A percentile compares a stretch with the other conserved stretches of the same genome.
phyloP scores from a whole-genome alignment of 768 basidiomycete genomes.

The Rickenella mellea region DNA sequence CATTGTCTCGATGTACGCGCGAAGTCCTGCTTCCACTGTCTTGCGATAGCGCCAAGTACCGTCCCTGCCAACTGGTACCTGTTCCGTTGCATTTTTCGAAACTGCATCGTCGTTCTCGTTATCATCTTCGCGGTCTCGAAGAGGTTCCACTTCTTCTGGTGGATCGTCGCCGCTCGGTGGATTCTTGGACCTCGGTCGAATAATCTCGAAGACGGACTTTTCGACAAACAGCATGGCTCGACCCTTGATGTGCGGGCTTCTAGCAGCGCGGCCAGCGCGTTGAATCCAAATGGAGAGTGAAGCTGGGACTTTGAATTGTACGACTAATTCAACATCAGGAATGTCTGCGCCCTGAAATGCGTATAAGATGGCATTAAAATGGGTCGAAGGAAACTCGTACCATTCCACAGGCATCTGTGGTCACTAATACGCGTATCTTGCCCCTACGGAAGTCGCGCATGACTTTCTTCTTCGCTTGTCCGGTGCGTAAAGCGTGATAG shows the following conservation, averaged over 20 bases:
- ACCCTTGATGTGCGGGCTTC: constrained; percentile 10
- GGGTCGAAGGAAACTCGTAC: constrained; percentile 10
- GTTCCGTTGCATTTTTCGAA: too few species aligned
- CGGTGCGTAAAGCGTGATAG: constrained; percentile 17
- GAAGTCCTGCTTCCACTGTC: constrained; percentile 21
- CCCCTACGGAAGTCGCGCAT: constrained; percentile 19
- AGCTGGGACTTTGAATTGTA: constrained; percentile 26
- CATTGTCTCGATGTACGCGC: constrained; percentile 18
- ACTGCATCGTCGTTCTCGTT: too few species aligned
- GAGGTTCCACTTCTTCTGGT: background rate
- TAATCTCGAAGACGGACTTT: constrained; percentile 9
- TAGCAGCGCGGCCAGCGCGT: constrained; percentile 23
- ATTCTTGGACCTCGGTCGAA: too few species aligned
- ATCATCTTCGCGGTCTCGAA: background rate
- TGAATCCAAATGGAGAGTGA: constrained; percentile 22
- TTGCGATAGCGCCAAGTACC: too few species aligned
- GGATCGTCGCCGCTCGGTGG: too few species aligned
- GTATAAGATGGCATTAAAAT: background rate
- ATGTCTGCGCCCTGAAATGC: constrained; percentile 22
- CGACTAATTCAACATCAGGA: constrained; percentile 24
- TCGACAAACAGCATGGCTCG: constrained; percentile 21
- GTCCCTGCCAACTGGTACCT: too few species aligned
- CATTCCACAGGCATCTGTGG: constrained; percentile 29
- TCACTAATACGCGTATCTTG: constrained; percentile 19
- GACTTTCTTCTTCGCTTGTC: constrained; percentile 10